These are phyloP conservation scores for Sporisorium graminicola DNA, from an alignment of 1,284 basidiomycete species.

Conservation along the genomic window DNA sequence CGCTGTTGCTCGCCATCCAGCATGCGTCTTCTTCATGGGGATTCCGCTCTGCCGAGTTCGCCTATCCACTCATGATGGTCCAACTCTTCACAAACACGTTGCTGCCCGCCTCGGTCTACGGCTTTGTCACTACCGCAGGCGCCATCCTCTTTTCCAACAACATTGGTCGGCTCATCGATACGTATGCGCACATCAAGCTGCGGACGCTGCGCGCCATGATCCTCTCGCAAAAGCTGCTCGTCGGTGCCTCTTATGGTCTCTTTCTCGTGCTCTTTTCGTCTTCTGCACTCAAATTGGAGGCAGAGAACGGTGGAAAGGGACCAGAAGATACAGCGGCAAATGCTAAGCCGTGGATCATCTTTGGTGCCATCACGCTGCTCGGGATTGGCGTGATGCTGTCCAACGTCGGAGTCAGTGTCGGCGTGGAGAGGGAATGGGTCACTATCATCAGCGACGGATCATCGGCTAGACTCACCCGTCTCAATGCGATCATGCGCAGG, in stretches of 20 bases:
- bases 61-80: constrained; percentile 73
- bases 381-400: constrained; percentile 71
- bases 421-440: constrained; percentile 76
- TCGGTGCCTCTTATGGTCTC: constrained; percentile 71
- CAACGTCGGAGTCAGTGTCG: constrained; percentile 73
- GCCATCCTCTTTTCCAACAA: constrained; percentile 71
- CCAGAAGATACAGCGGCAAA: constrained; percentile 21
- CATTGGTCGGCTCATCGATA: constrained; percentile 73
- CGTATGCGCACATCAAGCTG: constrained; percentile 69
- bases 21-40: constrained; percentile 71
- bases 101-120: constrained; percentile 74
- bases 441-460: constrained; percentile 70
- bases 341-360: constrained; percentile 63
- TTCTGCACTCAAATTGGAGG: constrained; percentile 32
- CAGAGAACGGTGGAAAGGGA: constrained; percentile 51
- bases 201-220: constrained; percentile 72
- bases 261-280: constrained; percentile 69
- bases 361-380: constrained; percentile 71
- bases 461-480: constrained; percentile 59
- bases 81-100: constrained; percentile 73
- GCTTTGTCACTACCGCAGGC: constrained; percentile 71
- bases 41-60: constrained; percentile 72
- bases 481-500: constrained; percentile 70
- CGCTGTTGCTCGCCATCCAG: constrained; percentile 52
- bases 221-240: constrained; percentile 72